Conservation (phyloP, 345 rosid genomes). For the Streptanthus diversifolius region DNA sequence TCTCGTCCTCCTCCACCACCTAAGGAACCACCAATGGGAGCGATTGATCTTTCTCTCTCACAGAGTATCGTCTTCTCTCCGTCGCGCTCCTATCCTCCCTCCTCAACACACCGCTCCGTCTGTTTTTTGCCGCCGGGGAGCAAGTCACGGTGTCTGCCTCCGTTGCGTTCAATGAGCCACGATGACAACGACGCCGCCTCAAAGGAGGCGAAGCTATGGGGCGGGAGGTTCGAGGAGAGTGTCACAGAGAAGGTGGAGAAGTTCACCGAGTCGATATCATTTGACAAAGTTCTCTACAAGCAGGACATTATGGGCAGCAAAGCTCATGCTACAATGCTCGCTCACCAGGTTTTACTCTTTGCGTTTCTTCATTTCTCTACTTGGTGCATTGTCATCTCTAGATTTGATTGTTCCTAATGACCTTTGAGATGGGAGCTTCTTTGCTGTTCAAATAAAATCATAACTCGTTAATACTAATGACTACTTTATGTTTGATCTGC, state of each 20-base stretch:
- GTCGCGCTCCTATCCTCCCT: slow-evolving; percentile 8
- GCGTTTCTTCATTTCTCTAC: too few relatives aligned
- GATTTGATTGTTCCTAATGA: background rate
- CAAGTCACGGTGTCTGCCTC: slow-evolving; percentile 32
- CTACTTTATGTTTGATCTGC: background rate
- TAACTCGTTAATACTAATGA: background rate
- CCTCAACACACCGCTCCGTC: slow-evolving; percentile 15
- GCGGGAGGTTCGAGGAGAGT: slow-evolving; percentile 91
- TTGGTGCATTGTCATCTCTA: too few relatives aligned
- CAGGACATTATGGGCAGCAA: slow-evolving; percentile 93
- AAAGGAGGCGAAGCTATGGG: slow-evolving; percentile 93
- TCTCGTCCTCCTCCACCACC: background rate
- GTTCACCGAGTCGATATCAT: slow-evolving; percentile 90
- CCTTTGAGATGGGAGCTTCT: background rate
- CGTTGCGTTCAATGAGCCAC: slow-evolving; percentile 43
- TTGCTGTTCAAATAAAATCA: background rate
- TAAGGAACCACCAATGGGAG: slow-evolving; percentile 38
- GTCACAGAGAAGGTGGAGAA: slow-evolving; percentile 81
- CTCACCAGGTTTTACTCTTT: slow-evolving; percentile 53
- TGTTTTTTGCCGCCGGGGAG: slow-evolving; percentile 14
- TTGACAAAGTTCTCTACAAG: slow-evolving; percentile 77
- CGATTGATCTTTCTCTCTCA: slow-evolving; percentile 31
- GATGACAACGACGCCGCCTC: slow-evolving; percentile 26
- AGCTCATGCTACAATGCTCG: slow-evolving; percentile 95
- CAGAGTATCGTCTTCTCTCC: slow-evolving; percentile 24